Evolutionary conservation across 208 protist genomes (phyloP).

Genomic region (Leishmania tropica): DNA sequence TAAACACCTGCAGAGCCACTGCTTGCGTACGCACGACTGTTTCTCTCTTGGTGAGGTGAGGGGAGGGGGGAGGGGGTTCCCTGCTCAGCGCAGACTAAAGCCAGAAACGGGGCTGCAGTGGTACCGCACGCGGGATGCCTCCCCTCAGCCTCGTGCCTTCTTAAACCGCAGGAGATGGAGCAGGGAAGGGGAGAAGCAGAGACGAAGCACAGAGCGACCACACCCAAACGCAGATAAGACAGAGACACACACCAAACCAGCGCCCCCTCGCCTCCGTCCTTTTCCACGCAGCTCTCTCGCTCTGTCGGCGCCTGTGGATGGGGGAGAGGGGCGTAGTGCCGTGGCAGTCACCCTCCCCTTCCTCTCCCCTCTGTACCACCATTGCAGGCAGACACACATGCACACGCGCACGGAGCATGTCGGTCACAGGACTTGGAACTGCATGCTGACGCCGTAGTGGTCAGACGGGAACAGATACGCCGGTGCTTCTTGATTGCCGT

Average conservation of each 20-base stretch:
- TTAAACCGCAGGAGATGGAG: not conserved
- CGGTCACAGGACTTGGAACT: slow-evolving; percentile 35
- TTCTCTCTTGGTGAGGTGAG: no score
- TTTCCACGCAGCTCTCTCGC: not conserved
- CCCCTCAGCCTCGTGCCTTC: not conserved
- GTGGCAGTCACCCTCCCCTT: not conserved
- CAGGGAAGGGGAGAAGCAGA: not conserved
- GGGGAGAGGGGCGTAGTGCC: not conserved
- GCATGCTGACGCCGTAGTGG: slow-evolving; percentile 89
- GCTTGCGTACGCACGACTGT: no score
- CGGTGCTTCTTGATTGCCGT: slow-evolving; percentile 70
- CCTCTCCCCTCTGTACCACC: not conserved
- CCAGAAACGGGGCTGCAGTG: not conserved
- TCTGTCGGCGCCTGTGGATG: not conserved
- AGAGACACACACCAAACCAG: no score
- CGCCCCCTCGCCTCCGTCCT: not conserved
- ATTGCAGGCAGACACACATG: not conserved
- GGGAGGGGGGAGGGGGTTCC: not conserved
- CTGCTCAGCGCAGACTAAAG: not conserved
- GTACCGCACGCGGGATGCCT: not conserved
- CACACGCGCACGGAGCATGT: not conserved
- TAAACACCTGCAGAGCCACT: not conserved
- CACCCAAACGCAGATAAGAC: not conserved
- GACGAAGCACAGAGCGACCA: not conserved
- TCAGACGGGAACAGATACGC: slow-evolving; percentile 91